Evolutionary conservation across 768 basidiomycete species (phyloP).

Genomic region (Rubroboletus satanas): DNA sequence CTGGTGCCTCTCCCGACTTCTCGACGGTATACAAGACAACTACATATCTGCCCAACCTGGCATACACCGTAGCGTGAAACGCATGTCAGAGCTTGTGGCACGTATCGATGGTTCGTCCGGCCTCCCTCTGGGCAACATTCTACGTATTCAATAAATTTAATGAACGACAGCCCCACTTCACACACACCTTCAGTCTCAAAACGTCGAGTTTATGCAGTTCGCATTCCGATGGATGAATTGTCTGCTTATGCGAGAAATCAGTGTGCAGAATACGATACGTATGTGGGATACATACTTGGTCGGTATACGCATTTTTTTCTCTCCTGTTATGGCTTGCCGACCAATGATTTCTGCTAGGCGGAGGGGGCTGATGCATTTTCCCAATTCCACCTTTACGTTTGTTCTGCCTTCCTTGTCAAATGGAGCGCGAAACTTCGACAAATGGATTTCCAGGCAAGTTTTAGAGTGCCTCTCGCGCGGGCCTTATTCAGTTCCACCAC

Average conservation of each 20-base stretch:
- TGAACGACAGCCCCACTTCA: constrained; percentile 68
- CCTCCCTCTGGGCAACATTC: neutral
- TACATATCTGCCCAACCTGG: constrained; percentile 97
- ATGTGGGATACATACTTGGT: constrained; percentile 99
- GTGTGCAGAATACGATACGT: constrained; percentile 91
- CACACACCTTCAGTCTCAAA: constrained; percentile 80
- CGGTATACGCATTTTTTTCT: constrained; percentile 26
- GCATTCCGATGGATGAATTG: constrained; percentile 99
- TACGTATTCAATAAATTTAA: neutral
- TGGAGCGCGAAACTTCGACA: constrained; percentile 91
- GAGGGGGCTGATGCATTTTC: constrained; percentile 98
- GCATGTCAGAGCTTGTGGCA: constrained; percentile 91
- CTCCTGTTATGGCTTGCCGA: neutral
- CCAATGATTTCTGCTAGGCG: constrained; percentile 50
- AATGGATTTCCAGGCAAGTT: constrained; percentile 95
- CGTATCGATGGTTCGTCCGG: constrained; percentile 74
- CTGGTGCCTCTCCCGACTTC: constrained; percentile 93
- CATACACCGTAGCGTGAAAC: constrained; percentile 86
- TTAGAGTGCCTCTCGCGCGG: neutral
- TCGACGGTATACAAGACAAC: constrained; percentile 98
- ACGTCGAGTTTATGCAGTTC: constrained; percentile 99
- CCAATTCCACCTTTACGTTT: constrained; percentile 97
- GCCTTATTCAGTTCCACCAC: constrained; percentile 1
- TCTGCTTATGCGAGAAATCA: constrained; percentile 95
- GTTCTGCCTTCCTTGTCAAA: constrained; percentile 92